Evolutionary conservation across 2,329 filamentous ascomycete genomes (phyloP), one percentile per base, ranked within the genome.

Genomic region (Talaromyces sp.): DNA sequence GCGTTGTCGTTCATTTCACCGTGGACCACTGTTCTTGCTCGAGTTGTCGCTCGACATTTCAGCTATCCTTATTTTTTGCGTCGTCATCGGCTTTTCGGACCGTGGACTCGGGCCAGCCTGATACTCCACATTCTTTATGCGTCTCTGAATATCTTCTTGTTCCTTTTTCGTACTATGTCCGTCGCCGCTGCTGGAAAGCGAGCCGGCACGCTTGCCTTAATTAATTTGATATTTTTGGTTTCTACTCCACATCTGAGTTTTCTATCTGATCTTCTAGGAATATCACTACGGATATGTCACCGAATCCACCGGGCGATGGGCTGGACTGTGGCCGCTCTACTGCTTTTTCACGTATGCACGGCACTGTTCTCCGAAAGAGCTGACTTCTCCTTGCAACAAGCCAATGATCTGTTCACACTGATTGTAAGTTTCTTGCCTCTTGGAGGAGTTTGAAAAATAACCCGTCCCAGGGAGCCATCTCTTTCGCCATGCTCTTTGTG

Each of bases 171-270:
- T 39, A 48, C 37, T 25, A 25, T 33, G 17, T 58, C 60, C 13
- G 15, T 52, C 19, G 36, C 40, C 36, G 43, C n/a, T 3, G 51
- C 54, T 51, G 57, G 57, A 37, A 41, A 50, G 22, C 57, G 54
- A 28, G 61, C 64, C 17, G 63, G 61, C 54, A 59, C 60, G 39
- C 58, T 67, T 33, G 61, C 61, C 19, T 58, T 67, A 19, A 31
- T 68, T 13, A 67, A 67, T 54, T 33, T 67, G 51, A 56, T 62
- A 15, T 63, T 63, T 54, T 61, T 58, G 45, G 61, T 68, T 54
- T 59, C 50, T 13, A 41, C 58, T 21, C 58, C 60, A 37, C 63
- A 68, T 48, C 55, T 66, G 9, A 61, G 60, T 55, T 62, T 59
- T 31, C 54, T 66, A 21, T 60, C 62, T 46, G 57, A 65, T 41